These are phyloP conservation scores for Hyphopichia khmerensis DNA, from an alignment of 1,139 yeast species.

Conservation along the genomic window DNA sequence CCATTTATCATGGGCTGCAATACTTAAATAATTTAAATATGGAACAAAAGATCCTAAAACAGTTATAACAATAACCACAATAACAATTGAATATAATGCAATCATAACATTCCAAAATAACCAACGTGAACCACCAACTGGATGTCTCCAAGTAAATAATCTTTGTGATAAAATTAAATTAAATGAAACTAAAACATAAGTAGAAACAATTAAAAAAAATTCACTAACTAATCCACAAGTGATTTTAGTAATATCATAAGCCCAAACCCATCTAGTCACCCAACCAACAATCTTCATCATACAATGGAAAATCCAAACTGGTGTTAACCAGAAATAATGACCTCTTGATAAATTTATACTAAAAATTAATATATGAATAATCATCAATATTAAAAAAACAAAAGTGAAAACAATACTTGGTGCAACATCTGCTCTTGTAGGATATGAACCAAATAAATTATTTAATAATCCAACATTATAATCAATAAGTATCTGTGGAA, in stretches of 20 bases:
- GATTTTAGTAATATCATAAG: constrained; percentile 21
- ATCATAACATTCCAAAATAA: constrained; percentile 39
- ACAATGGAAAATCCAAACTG: constrained; percentile 33
- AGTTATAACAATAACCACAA: constrained; percentile 30
- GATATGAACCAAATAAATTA: constrained; percentile 39
- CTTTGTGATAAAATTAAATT: constrained; percentile 44
- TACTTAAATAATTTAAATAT: constrained; percentile 29
- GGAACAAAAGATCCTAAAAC: constrained; percentile 37
- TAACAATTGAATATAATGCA: constrained; percentile 28
- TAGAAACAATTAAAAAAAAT: constrained; percentile 33
- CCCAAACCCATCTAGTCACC: constrained; percentile 25
- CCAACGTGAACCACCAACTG: constrained; percentile 43
- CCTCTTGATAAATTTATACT: constrained; percentile 31
- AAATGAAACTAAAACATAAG: constrained; percentile 33
- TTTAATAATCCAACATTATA: constrained; percentile 19
- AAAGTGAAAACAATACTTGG: constrained; percentile 34
- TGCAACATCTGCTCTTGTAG: constrained; percentile 24
- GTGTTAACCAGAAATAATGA: constrained; percentile 34
- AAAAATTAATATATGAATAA: constrained; percentile 28
- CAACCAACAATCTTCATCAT: constrained; percentile 26
- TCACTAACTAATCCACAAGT: constrained; percentile 31
- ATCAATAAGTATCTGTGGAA: constrained; percentile 21
- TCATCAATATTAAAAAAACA: constrained; percentile 23
- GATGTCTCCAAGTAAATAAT: constrained; percentile 48
- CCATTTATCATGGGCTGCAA: constrained; percentile 19